Evolutionary conservation across 129 eudicot genomes (phyloP), one percentile per base, ranked within the genome.

Genomic region (Flaveria trinervia): DNA sequence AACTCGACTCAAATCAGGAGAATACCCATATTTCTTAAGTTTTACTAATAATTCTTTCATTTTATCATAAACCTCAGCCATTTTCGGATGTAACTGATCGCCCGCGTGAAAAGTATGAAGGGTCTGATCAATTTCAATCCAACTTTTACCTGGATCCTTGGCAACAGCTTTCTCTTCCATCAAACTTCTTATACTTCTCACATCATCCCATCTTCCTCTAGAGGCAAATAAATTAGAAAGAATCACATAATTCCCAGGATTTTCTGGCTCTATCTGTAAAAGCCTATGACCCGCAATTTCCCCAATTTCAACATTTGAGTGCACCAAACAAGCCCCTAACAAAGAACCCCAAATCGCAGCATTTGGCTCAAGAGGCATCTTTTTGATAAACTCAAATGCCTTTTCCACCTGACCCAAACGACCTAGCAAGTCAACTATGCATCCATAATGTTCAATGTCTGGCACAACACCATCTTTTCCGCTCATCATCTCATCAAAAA

Each of bases 301-400:
- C 7, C 98, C 97, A 11, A 91, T 80, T 4, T 81, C 86, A 39
- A 89, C 79, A 80, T 89, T 81, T 59, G 59, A 74, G 80, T 94
- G 98, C 64, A 82, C 90, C 73, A 83, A 83, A 85, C 98, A 91
- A 74, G 98, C 97, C 61, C 98, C 98, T 70, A 94, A 82, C 49
- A 94, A 90, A 39, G 96, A 94, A 68, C 98, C 90, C 96, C 91
- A 91, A 9, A 94, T 84, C 12, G 92, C 97, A 80, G 88, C 97
- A 64, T 85, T 94, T 68, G 98, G 98, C 72, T 94, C 86, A 56
- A 87, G 36, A 59, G 96, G 93, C 97, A 94, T 89, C 49, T 75
- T 65, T 64, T 87, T 73, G 39, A 94, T 81, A 80, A 94, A 89
- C 28, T 83, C 80, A 36, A 85, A 79, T 13, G 97, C 98, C 83